phyloP scores from a whole-genome alignment of 2,329 filamentous ascomycete species.

The Venturia asperata region DNA sequence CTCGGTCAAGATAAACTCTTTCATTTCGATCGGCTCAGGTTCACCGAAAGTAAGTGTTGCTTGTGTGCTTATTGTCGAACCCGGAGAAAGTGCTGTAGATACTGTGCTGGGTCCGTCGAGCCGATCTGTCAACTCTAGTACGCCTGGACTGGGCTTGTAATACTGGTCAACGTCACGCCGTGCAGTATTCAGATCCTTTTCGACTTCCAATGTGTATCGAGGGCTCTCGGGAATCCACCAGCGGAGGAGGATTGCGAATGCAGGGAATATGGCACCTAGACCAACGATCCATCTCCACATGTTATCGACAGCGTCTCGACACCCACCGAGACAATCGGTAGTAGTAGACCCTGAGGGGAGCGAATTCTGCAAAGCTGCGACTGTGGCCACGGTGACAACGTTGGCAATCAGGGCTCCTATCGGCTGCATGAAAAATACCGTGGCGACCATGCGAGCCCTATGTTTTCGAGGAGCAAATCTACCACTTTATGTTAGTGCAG shows the following conservation, averaged over 20 bases:
- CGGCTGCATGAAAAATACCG: constrained; percentile 38
- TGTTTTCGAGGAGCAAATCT: constrained; percentile 32
- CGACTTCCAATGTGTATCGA: constrained; percentile 36
- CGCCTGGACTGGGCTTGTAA: neutral
- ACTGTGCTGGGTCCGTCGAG: neutral
- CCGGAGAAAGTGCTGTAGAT: neutral
- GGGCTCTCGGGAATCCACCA: constrained; percentile 37
- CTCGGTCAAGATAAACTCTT: constrained; percentile 15
- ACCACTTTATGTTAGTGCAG: constrained; percentile 31
- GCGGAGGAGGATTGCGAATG: constrained; percentile 34
- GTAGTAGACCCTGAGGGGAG: constrained; percentile 6
- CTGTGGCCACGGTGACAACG: constrained; percentile 30
- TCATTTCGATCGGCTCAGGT: constrained; percentile 17
- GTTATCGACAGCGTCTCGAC: constrained; percentile 30
- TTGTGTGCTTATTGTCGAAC: neutral
- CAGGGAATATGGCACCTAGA: constrained; percentile 34
- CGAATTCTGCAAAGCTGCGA: constrained; percentile 25
- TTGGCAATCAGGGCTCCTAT: constrained; percentile 35
- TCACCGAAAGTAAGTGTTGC: constrained; percentile 20
- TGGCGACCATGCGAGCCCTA: constrained; percentile 36
- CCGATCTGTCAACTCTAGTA: neutral
- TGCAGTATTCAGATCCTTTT: constrained; percentile 30
- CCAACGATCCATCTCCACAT: constrained; percentile 37
- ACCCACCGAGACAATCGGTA: constrained; percentile 18
- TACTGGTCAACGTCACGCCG: constrained; percentile 25